Conservation (phyloP, 1,139 yeast genomes). For the Sugiyamaella pinicola region DNA sequence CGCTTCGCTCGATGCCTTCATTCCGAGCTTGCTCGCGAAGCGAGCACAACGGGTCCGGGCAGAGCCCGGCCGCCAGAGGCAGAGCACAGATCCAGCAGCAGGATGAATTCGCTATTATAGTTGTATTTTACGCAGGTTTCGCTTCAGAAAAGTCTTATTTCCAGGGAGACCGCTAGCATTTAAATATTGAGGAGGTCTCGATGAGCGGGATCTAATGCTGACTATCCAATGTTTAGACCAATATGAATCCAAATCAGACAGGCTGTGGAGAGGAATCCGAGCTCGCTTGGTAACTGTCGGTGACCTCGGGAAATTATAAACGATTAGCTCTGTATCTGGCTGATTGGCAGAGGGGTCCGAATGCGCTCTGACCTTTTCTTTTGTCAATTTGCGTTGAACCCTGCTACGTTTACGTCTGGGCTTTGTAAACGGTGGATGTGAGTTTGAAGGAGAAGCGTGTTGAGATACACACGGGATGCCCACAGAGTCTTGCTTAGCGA, state of each 20-base stretch:
- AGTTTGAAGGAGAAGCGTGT: background rate
- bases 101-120: background rate
- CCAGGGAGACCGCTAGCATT: conserved; percentile 2
- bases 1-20: no score
- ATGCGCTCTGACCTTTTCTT: background rate
- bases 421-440: background rate
- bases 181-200: conserved; percentile 5
- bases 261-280: conserved; percentile 13
- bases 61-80: no score
- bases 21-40: no score
- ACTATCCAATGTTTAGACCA: conserved; percentile 24
- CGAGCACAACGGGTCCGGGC: no score
- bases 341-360: background rate
- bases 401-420: background rate
- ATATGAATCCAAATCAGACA: conserved; percentile 19
- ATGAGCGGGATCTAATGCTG: conserved; percentile 8
- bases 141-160: conserved; percentile 7
- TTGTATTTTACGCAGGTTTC: conserved; percentile 4
- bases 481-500: background rate
- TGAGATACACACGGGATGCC: background rate
- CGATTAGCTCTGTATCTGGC: background rate
- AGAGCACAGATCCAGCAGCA: background rate
- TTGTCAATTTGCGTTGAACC: background rate
- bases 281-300: background rate
- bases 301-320: background rate